Evolutionary conservation across 768 basidiomycete genomes (phyloP), one percentile per base, ranked within the genome.

Genomic region (Chlorophyllum brunneum): DNA sequence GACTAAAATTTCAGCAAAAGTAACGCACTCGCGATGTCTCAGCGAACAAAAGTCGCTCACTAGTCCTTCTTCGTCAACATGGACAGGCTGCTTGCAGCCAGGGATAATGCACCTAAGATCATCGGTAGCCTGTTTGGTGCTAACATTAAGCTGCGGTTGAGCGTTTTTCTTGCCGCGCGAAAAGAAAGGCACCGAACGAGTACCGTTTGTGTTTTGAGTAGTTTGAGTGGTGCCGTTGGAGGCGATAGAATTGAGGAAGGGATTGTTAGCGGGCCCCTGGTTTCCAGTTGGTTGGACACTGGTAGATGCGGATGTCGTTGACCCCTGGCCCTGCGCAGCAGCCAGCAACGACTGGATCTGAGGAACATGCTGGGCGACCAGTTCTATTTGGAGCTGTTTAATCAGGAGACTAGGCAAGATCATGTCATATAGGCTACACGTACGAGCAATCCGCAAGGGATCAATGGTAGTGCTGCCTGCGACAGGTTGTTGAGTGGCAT

Each of bases 21-120:
- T 23, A 15, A 75, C 83, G 60, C 58, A 85, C 84, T 86, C 82
- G 56, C 82, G 71, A 65, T 85, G 83, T 49, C 75, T 73, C 65
- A 67, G 65, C 4, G 82, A 84, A 58, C 84, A 85, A 59, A 81
- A 85, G 40, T 75, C 73, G 54, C 78, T 78, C 41, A 70, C 67
- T 51, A 68, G 57, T 15, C 82, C 82, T 59, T 73, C 72, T 54
- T 70, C 67, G 64, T 83, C 78, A 57, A 80, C 70, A 59, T 82
- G 77, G 56, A 76, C 77, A 56, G 75, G 74, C 63, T 84, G 68
- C 48, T 74, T 74, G 63, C 83, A 86, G 50, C 75, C 76, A 58
- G 78, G 77, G 59, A 84, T 74, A 67, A 75, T 70, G 61, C 80
- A 81, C 54, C 70, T 69, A 62, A 65, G 54, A 63, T 72, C 56